Evolutionary conservation across 768 basidiomycete species (phyloP), one percentile per base, ranked within the genome.

Genomic region (Leucocoprinus birnbaumii): DNA sequence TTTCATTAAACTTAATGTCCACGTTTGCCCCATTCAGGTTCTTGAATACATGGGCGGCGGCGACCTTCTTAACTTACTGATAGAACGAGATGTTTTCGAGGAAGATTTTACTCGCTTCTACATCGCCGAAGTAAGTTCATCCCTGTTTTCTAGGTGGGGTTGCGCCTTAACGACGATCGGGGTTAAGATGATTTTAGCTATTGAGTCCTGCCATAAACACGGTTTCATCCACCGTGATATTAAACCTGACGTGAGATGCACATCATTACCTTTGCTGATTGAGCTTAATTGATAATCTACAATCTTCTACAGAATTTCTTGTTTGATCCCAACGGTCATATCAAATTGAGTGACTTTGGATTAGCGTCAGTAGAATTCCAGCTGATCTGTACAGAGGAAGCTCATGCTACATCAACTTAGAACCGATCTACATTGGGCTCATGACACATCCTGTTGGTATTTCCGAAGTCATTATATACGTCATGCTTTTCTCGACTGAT

Each of bases 151-250:
- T 52, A 61, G 52, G 44, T 19, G 31, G 21, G 10, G 55, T n/a
- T 38, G 46, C 47, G 47, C 58, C 13, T 61, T 59, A 52, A 70
- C 42, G 37, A 57, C 53, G 52, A 43, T 18, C 44, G 49, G 61
- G 35, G 19, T 55, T 48, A 47, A 93, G 91, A 97, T 97, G 94
- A 79, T 98, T 56, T 81, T 98, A 18, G 92, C 93, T 26, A 87
- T 98, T 58, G 89, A 95, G 68, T 88, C 87, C 58, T 95, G 93
- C 68, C 94, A 97, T 73, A 87, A 86, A 68, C 86, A 91, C 63
- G 95, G 95, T 9, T 98, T 95, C 73, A 97, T 98, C 65, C 96
- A 98, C 75, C 84, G 96, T 58, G 96, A 99, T 75, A 95, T 98
- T 73, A 95, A 97, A 71, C 91, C 94, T 63, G 91, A 95, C 71